These are phyloP conservation scores for Kuraishia piskuri DNA, from an alignment of 805 yeast species.

Conservation along the genomic window DNA sequence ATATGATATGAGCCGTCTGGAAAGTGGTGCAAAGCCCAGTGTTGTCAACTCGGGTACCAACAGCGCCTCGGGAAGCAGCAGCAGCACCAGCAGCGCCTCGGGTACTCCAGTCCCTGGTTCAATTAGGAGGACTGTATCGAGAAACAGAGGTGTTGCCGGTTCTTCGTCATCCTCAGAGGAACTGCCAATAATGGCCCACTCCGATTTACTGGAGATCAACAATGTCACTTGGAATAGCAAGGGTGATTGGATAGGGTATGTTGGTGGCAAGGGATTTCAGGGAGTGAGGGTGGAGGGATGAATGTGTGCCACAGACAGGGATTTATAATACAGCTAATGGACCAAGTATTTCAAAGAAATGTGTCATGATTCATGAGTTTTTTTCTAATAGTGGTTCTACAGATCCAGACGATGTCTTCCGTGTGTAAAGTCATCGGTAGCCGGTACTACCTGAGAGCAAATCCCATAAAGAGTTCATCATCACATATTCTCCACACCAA, in stretches of 20 bases:
- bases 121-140: neutral
- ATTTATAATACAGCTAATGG: no score
- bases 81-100: neutral
- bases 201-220: slow-evolving; percentile 66
- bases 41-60: neutral
- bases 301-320: neutral
- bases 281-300: slow-evolving; percentile 30
- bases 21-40: neutral
- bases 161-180: slow-evolving; percentile 9
- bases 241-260: slow-evolving; percentile 79
- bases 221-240: slow-evolving; percentile 62
- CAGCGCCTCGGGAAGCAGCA: neutral
- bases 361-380: no score
- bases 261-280: slow-evolving; percentile 62
- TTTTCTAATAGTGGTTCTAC: no score
- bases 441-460: no score
- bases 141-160: neutral
- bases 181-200: slow-evolving; percentile 39
- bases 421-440: no score
- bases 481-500: no score
- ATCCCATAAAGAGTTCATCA: no score
- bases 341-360: no score
- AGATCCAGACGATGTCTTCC: no score
- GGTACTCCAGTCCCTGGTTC: neutral
- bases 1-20: slow-evolving; percentile 46